phyloP scores from a whole-genome alignment of 805 yeast species.

The Suhomyces faveliae region DNA sequence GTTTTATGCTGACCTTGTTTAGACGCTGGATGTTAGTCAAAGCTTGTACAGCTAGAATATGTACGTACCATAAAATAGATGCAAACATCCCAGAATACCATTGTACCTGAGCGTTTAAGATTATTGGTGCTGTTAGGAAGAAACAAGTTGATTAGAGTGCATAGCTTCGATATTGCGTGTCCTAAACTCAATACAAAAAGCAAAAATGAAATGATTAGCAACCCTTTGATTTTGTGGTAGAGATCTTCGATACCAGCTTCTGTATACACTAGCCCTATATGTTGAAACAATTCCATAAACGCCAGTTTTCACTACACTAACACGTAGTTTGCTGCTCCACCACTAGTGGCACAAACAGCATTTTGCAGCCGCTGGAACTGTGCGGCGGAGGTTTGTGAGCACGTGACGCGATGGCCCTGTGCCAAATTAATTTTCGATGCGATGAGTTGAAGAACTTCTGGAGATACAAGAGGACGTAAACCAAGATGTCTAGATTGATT shows the following conservation, averaged over 20 bases:
- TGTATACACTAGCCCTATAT: conserved; percentile 23
- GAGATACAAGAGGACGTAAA: not conserved
- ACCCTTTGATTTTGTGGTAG: not conserved
- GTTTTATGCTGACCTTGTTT: conserved; percentile 35
- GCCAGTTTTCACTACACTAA: not conserved
- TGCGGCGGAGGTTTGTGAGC: not conserved
- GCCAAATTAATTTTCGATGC: conserved; percentile 3
- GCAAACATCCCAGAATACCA: conserved; percentile 20
- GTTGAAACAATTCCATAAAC: conserved; percentile 30
- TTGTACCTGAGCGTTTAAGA: conserved; percentile 4
- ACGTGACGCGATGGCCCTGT: not conserved
- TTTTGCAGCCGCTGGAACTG: not conserved
- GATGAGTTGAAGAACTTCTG: conserved; percentile 4
- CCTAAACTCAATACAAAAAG: not conserved
- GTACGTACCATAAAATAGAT: conserved; percentile 28
- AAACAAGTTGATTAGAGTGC: not conserved
- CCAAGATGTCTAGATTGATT: conserved; percentile 76
- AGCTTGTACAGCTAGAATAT: not conserved
- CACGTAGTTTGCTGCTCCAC: no score
- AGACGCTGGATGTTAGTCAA: conserved; percentile 20
- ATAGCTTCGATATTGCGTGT: not conserved
- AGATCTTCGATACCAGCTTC: not conserved
- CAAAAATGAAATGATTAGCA: not conserved
- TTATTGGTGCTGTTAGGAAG: conserved; percentile 8
- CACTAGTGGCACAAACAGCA: not conserved